Evolutionary conservation across 2,329 filamentous ascomycete genomes (phyloP).

Genomic region (Neonectria hederae): DNA sequence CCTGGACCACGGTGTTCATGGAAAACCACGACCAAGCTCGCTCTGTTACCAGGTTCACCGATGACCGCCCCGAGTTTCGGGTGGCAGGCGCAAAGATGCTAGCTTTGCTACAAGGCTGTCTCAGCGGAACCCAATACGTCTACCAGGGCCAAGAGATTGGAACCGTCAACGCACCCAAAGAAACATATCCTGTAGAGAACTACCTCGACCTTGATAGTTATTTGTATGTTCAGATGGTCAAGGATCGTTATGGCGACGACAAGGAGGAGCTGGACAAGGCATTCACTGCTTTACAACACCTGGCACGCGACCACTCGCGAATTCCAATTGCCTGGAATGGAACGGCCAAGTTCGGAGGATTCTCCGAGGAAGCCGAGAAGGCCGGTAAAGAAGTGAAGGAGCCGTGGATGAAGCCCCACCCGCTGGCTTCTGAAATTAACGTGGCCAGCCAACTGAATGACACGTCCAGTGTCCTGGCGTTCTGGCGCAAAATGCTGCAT

Average conservation of each 20-base stretch:
- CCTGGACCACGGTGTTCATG: conserved; percentile 72
- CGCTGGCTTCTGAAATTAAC: conserved; percentile 57
- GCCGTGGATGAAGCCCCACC: conserved; percentile 49
- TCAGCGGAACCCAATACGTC: conserved; percentile 70
- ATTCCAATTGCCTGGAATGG: conserved; percentile 73
- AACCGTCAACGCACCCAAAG: conserved; percentile 67
- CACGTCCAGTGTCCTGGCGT: conserved; percentile 46
- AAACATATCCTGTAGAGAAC: conserved; percentile 68
- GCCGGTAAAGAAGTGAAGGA: conserved; percentile 40
- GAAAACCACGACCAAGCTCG: conserved; percentile 74
- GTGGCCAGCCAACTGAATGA: conserved; percentile 62
- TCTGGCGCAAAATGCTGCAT: conserved; percentile 45
- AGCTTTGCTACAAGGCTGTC: conserved; percentile 60
- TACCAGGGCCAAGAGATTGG: conserved; percentile 76
- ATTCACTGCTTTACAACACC: conserved; percentile 43
- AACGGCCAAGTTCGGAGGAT: conserved; percentile 44
- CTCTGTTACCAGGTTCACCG: conserved; percentile 63
- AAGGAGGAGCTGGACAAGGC: conserved; percentile 49
- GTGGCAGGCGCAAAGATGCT: conserved; percentile 66
- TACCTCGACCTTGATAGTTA: conserved; percentile 60
- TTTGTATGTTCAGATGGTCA: conserved; percentile 48
- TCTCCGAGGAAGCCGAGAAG: conserved; percentile 49
- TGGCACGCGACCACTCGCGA: conserved; percentile 69
- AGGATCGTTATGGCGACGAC: conserved; percentile 44
- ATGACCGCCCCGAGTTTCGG: conserved; percentile 59